phyloP scores from a whole-genome alignment of 257 asterid genomes.

The Cynanchum wilfordii region DNA sequence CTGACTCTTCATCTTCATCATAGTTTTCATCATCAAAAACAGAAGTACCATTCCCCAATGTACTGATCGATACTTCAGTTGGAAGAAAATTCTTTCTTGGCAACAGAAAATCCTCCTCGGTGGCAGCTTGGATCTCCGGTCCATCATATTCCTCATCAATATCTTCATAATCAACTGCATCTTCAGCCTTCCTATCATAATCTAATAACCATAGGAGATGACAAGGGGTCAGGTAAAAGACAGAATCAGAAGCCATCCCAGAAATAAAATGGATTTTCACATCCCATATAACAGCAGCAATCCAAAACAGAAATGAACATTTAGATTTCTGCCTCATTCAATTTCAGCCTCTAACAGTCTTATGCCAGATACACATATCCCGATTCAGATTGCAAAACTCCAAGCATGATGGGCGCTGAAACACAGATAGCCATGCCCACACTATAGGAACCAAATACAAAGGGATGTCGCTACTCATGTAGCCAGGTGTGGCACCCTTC shows the following conservation, averaged over 20 bases:
- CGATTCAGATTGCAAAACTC: neutral
- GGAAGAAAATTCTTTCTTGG: conserved; percentile 64
- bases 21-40: conserved; percentile 92
- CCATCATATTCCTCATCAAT: conserved; percentile 98
- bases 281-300: neutral
- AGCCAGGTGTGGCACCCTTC: neutral
- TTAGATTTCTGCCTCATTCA: too few relatives aligned
- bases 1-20: conserved; percentile 74
- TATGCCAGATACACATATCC: neutral
- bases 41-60: conserved; percentile 50
- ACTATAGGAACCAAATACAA: neutral
- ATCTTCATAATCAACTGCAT: conserved; percentile 97
- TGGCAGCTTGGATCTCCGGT: conserved; percentile 83
- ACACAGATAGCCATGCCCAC: neutral
- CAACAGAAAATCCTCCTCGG: conserved; percentile 88
- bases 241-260: conserved; percentile 22
- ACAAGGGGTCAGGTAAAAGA: conserved; percentile 5
- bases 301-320: conserved; percentile 10
- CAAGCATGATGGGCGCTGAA: neutral
- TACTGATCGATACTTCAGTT: conserved; percentile 46
- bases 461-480: neutral
- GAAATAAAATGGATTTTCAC: conserved; percentile 1
- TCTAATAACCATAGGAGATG: conserved; percentile 36
- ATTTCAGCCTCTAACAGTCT: neutral
- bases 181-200: conserved; percentile 88